Evolutionary conservation across 495 filamentous ascomycete genomes (phyloP).

Genomic region (Immersiella caudata): DNA sequence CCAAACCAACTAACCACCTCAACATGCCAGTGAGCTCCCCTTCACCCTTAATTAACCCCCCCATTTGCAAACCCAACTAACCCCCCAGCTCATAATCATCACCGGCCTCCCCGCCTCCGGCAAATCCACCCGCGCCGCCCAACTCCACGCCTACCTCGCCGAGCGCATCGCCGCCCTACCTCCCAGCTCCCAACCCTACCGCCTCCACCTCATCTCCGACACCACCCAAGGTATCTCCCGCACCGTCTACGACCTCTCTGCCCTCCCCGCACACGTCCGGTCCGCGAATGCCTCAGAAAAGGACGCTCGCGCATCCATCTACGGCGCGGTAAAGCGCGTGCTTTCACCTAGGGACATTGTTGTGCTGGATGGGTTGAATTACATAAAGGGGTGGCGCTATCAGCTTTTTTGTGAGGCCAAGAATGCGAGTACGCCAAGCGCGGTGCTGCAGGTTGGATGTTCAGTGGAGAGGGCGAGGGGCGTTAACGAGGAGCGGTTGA

Average conservation of each 20-base stretch:
- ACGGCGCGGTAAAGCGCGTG: conserved; percentile 81
- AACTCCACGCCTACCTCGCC: conserved; percentile 70
- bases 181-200: conserved; percentile 39
- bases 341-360: conserved; percentile 81
- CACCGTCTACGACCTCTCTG: conserved; percentile 62
- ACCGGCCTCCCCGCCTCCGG: conserved; percentile 93
- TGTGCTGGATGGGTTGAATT: conserved; percentile 87
- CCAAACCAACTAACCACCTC: background rate
- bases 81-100: conserved; percentile 81
- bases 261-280: conserved; percentile 50
- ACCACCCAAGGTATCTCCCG: conserved; percentile 64
- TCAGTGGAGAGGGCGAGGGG: conserved; percentile 65
- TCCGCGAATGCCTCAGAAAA: conserved; percentile 74
- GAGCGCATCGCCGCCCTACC: conserved; percentile 50
- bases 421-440: conserved; percentile 77
- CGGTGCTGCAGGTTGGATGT: conserved; percentile 85
- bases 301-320: conserved; percentile 83
- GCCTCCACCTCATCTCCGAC: conserved; percentile 71
- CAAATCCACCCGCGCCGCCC: conserved; percentile 82
- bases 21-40: conserved; percentile 25
- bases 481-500: conserved; percentile 57
- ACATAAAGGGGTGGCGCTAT: conserved; percentile 97
- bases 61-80: conserved; percentile 13
- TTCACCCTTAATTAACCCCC: conserved; percentile 1
- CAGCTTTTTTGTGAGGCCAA: conserved; percentile 96